Conservation (phyloP, 179 eudicot genomes). For the Monotropa hypopitys region DNA sequence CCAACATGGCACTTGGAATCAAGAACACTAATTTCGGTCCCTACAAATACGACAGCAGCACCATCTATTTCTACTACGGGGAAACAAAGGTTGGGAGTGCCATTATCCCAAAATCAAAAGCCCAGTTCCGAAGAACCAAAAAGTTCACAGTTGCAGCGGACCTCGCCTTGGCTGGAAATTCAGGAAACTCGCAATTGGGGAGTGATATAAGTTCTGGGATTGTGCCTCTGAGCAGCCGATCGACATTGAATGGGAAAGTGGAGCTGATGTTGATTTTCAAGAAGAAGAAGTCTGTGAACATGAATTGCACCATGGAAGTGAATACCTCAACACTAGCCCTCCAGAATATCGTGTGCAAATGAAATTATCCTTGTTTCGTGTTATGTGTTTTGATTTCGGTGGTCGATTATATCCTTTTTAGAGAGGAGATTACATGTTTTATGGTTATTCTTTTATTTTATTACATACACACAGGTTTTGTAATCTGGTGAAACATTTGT, state of each 20-base stretch:
- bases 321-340: neutral
- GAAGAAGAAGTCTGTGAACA: conserved; percentile 11
- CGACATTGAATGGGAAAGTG: conserved; percentile 18
- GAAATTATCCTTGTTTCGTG: neutral
- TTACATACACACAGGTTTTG: no score
- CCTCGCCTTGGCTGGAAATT: neutral
- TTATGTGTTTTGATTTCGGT: neutral
- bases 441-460: no score
- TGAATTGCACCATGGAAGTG: conserved; percentile 12
- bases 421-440: neutral
- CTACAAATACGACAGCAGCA: conserved; percentile 8
- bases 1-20: conserved; percentile 9
- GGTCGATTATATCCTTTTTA: no score
- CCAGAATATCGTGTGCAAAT: neutral
- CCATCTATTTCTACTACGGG: conserved; percentile 5
- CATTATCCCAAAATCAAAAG: neutral
- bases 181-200: neutral
- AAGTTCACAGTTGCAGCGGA: conserved; percentile 7
- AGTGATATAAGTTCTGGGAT: conserved; percentile 6
- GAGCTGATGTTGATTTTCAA: conserved; percentile 12
- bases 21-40: conserved; percentile 22
- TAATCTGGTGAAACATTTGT: no score
- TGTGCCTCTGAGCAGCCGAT: conserved; percentile 10
- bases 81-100: conserved; percentile 2
- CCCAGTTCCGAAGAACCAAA: conserved; percentile 3